Percentiles rank a stretch among this genome's conserved stretches.
Conservation (phyloP, 352 stramenopile species). For the Pythium guiyangense region DNA sequence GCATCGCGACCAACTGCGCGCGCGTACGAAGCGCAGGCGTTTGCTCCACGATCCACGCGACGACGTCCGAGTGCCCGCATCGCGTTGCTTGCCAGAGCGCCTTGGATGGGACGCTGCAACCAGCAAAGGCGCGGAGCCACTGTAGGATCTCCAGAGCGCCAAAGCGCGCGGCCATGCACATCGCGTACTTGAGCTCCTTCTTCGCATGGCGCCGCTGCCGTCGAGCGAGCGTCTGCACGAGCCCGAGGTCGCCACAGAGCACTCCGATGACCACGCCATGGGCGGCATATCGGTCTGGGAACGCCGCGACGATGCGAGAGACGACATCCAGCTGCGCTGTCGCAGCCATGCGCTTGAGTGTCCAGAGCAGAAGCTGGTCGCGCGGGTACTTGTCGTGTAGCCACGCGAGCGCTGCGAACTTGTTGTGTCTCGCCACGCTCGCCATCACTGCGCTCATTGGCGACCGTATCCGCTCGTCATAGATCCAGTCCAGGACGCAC, state of each 20-base stretch:
- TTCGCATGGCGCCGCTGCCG: not conserved
- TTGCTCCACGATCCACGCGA: slow-evolving; percentile 3
- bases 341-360: slow-evolving; percentile 7
- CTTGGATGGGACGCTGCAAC: not conserved
- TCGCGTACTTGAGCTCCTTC: slow-evolving; percentile 8
- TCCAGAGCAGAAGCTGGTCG: not conserved
- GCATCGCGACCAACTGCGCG: slow-evolving; percentile 2
- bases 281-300: not conserved
- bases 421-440: not conserved
- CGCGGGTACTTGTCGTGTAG: slow-evolving; percentile 7
- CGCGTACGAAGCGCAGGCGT: not conserved
- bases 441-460: not conserved
- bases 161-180: slow-evolving; percentile 8
- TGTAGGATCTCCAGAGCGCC: slow-evolving; percentile 3
- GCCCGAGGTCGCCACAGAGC: slow-evolving; percentile 1
- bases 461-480: not conserved
- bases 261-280: slow-evolving; percentile 4
- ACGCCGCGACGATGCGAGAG: not conserved
- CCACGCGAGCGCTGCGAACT: slow-evolving; percentile 3
- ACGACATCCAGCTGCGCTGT: slow-evolving; percentile 2
- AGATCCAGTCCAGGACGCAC: slow-evolving; percentile 11
- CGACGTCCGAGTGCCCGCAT: not conserved
- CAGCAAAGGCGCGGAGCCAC: slow-evolving; percentile 3
- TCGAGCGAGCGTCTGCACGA: not conserved
- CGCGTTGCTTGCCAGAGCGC: slow-evolving; percentile 8